Conservation (phyloP, 2,329 filamentous ascomycete genomes). For the Cercospora brassicicola region DNA sequence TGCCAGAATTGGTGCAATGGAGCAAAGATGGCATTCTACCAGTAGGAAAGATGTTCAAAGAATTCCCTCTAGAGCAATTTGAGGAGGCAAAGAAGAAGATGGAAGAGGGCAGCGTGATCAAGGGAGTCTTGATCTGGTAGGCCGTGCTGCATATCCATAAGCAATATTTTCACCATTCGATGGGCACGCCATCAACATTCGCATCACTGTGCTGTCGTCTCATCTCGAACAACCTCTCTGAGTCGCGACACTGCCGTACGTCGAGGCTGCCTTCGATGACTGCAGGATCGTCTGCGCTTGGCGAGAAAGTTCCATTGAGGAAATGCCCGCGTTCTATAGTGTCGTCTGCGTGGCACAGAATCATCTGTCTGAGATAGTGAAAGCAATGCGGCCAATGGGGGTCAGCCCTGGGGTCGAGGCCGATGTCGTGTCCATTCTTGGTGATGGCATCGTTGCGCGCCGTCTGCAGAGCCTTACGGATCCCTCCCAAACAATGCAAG, state of each 20-base stretch:
- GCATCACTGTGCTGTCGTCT: constrained; percentile 5
- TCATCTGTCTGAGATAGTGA: constrained; percentile 9
- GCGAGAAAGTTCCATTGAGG: constrained; percentile 7
- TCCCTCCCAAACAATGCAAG: constrained; percentile 15
- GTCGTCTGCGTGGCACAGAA: constrained; percentile 16
- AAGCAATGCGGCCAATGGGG: constrained; percentile 19
- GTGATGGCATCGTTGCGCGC: constrained; percentile 8
- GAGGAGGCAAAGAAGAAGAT: constrained; percentile 40
- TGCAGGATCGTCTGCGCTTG: neutral
- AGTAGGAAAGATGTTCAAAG: constrained; percentile 45
- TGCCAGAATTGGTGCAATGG: constrained; percentile 50
- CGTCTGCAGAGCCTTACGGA: constrained; percentile 13
- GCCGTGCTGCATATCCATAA: neutral
- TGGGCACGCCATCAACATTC: constrained; percentile 5
- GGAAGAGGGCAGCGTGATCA: constrained; percentile 41
- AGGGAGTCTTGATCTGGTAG: constrained; percentile 44
- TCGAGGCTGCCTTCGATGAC: constrained; percentile 6
- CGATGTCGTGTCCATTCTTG: constrained; percentile 12
- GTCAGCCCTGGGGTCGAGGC: constrained; percentile 8
- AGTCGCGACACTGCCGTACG: constrained; percentile 6
- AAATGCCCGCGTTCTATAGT: constrained; percentile 13
- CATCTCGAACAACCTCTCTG: constrained; percentile 7
- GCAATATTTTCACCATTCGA: neutral
- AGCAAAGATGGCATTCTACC: constrained; percentile 47
- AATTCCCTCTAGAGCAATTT: constrained; percentile 43